Percentiles rank a stretch among this genome's conserved stretches.
phyloP scores from a whole-genome alignment of 2,329 filamentous ascomycete species.

The Botryotinia narcissicola region DNA sequence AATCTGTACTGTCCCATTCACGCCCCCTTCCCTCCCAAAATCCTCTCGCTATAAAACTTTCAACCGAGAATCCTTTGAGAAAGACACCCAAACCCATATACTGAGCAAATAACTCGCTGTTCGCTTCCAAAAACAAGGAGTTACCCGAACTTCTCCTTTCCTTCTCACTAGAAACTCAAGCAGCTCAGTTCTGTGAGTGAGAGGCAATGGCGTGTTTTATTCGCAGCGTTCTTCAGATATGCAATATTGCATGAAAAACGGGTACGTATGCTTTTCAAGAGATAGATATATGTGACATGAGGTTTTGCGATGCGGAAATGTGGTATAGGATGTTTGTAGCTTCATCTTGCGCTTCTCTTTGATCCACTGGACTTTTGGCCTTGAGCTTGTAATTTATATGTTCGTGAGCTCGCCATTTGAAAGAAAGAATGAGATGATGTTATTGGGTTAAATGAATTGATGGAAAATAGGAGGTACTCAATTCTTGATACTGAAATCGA shows the following conservation, averaged over 20 bases:
- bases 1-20: not conserved
- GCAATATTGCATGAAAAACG: too few relatives aligned
- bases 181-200: too few relatives aligned
- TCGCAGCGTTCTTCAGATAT: not conserved
- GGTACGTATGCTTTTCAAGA: not conserved
- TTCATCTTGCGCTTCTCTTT: too few relatives aligned
- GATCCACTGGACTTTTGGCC: too few relatives aligned
- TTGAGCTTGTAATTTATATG: not conserved
- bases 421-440: not conserved
- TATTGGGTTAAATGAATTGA: not conserved
- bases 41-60: not conserved
- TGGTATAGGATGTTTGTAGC: not conserved
- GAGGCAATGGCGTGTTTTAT: not conserved
- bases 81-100: not conserved
- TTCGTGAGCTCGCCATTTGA: not conserved
- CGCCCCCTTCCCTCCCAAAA: not conserved
- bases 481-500: not conserved
- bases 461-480: not conserved
- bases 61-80: too few relatives aligned
- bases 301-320: not conserved
- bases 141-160: not conserved
- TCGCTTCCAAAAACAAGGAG: not conserved
- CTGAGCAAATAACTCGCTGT: not conserved
- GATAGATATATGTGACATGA: not conserved
- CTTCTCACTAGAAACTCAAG: not conserved